These are phyloP conservation scores for Cetradonia linearis DNA, from an alignment of 495 filamentous ascomycete species.

Conservation along the genomic window DNA sequence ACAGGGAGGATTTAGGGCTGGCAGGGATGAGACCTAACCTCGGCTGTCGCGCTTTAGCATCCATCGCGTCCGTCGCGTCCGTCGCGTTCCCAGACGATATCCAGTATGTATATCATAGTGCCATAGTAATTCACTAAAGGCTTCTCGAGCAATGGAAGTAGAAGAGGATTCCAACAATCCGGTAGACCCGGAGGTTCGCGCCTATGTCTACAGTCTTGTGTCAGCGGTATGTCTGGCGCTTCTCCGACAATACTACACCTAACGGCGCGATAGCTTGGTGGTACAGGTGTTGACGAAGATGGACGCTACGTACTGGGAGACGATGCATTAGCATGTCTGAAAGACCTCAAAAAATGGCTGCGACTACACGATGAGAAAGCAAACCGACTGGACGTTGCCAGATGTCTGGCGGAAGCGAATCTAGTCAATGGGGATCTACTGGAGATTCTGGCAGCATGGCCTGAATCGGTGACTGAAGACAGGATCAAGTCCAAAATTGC, in stretches of 20 bases:
- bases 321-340: slow-evolving; percentile 81
- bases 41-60: slow-evolving; percentile 14
- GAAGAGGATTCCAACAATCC: slow-evolving; percentile 17
- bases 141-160: slow-evolving; percentile 15
- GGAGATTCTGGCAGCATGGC: slow-evolving; percentile 77
- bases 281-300: slow-evolving; percentile 68
- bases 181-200: slow-evolving; percentile 73
- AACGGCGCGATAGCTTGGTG: slow-evolving; percentile 59
- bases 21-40: slow-evolving; percentile 10
- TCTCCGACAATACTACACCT: slow-evolving; percentile 17
- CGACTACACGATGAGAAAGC: slow-evolving; percentile 89
- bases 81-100: slow-evolving; percentile 5
- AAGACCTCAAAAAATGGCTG: slow-evolving; percentile 89
- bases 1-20: not conserved
- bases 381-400: slow-evolving; percentile 88
- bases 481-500: slow-evolving; percentile 69
- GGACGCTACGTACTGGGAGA: slow-evolving; percentile 84
- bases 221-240: slow-evolving; percentile 59
- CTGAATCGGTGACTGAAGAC: slow-evolving; percentile 52
- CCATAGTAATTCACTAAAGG: not conserved
- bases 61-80: slow-evolving; percentile 4
- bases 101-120: not conserved
- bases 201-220: slow-evolving; percentile 82
- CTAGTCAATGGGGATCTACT: slow-evolving; percentile 83
- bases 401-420: slow-evolving; percentile 87